Evolutionary conservation across 176 grass and related monocot species (phyloP), one percentile per base, ranked within the genome.

Genomic region (Oryza meyeriana): DNA sequence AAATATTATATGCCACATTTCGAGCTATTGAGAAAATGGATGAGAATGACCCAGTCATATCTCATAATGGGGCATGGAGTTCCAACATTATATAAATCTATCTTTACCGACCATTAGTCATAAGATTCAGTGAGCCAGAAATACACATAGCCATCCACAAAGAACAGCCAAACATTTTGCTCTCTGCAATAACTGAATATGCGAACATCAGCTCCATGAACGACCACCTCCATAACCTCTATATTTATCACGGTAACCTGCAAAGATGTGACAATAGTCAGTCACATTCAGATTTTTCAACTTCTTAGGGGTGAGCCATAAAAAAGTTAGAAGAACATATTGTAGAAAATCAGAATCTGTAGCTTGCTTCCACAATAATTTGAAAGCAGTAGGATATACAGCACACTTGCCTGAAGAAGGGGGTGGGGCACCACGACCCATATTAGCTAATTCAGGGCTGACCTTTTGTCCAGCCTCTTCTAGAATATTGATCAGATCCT

Each of bases 381-480:
- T 25, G 66, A 89, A 64, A 72, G 58, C 45, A 47, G 13, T 10
- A 12, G 16, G 55, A 35, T 4, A 4, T 68, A 50, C 45, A 39
- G 35, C 10, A 79, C 28, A 82, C 75, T 64, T 63, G 92, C 97
- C 93, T 83, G 89, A 64, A 64, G 91, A 85, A 64, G 91, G 82
- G 45, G 91, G 93, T 38, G 80, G 91, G 12, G 89, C 91, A 39
- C 92, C 95, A 58, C 87, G 93, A 27, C 88, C 91, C 93, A 99
- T 95, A 84, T 77, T 89, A 55, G 90, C 83, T 66, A 93, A 89
- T 55, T 96, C 95, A 45, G 94, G 87, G 78, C 83, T 92, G 77
- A 97, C 92, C 85, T 97, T 97, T 74, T 94, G 92, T 22, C 90
- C 94, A 67, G 92, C 94, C 88, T 97, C 94, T 87, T 92, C 90